A percentile compares a stretch with the other conserved stretches of the same genome.
Evolutionary conservation across 192 early-diverging fungal species (phyloP).

Genomic region (Umbelopsis isabellina): DNA sequence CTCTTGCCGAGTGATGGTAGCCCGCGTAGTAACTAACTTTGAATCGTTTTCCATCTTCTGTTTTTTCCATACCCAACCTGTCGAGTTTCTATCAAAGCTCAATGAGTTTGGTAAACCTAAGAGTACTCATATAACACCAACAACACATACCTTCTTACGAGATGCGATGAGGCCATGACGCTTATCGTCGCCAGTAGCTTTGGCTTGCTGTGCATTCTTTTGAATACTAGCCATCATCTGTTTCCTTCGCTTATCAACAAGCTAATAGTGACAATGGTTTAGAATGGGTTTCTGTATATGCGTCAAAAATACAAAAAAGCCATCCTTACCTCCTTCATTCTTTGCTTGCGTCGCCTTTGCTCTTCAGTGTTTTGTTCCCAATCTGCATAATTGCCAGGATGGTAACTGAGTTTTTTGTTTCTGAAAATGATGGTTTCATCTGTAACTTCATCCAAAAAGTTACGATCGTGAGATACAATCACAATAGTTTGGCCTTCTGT

Average conservation of each 20-base stretch:
- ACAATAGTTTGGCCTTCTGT: conserved; percentile 66
- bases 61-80: conserved; percentile 65
- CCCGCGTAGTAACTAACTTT: conserved; percentile 65
- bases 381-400: conserved; percentile 87
- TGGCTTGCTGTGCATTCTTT: conserved; percentile 71
- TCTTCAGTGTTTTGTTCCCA: conserved; percentile 78
- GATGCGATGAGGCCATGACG: conserved; percentile 73
- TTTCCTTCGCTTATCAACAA: conserved; percentile 70
- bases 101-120: background rate
- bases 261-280: conserved; percentile 15
- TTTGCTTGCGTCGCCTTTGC: conserved; percentile 67
- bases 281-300: no score
- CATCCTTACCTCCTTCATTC: conserved; percentile 51
- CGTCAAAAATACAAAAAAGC: background rate
- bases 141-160: conserved; percentile 65
- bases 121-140: background rate
- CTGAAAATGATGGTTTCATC: conserved; percentile 78
- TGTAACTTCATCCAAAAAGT: conserved; percentile 80
- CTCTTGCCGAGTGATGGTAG: conserved; percentile 52
- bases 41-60: conserved; percentile 69
- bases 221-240: conserved; percentile 83
- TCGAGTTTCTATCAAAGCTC: conserved; percentile 57
- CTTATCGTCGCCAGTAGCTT: conserved; percentile 82
- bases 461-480: conserved; percentile 88
- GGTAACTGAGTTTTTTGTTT: conserved; percentile 73